A percentile compares a stretch with the other conserved stretches of the same genome.
These are phyloP conservation scores for Protomyces inouyei DNA, from an alignment of 1,139 yeast species.

Conservation along the genomic window DNA sequence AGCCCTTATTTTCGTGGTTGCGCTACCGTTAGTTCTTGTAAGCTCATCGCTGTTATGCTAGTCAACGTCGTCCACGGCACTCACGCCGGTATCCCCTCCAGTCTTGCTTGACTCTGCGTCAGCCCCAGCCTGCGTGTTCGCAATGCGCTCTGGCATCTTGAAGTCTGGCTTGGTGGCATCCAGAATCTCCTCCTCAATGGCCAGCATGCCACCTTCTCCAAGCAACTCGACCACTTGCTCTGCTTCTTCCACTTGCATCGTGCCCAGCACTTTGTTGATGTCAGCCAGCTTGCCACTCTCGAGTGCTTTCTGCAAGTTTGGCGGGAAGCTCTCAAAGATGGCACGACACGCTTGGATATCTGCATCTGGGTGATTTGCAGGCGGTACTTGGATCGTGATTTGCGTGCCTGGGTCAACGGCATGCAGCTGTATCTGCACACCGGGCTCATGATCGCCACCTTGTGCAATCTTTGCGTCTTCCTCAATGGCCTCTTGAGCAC, in stretches of 20 bases:
- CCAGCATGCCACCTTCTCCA: slow-evolving; percentile 77
- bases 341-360: slow-evolving; percentile 47
- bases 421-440: slow-evolving; percentile 78
- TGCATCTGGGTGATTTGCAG: slow-evolving; percentile 43
- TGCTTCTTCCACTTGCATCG: slow-evolving; percentile 72
- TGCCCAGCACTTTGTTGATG: slow-evolving; percentile 77
- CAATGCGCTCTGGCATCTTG: slow-evolving; percentile 16
- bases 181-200: slow-evolving; percentile 70
- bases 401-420: slow-evolving; percentile 81
- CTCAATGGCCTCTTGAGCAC: slow-evolving; percentile 64
- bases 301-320: slow-evolving; percentile 70
- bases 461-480: slow-evolving; percentile 42
- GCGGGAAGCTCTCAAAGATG: slow-evolving; percentile 55
- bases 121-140: background rate
- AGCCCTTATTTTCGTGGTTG: background rate
- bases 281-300: slow-evolving; percentile 64
- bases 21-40: background rate
- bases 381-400: slow-evolving; percentile 67
- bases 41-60: background rate
- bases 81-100: background rate
- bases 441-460: slow-evolving; percentile 45
- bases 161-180: slow-evolving; percentile 52
- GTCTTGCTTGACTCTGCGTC: background rate
- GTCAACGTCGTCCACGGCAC: background rate
- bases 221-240: slow-evolving; percentile 69